Evolutionary conservation across 345 rosid genomes (phyloP).

Genomic region (Lagerstroemia speciosa): DNA sequence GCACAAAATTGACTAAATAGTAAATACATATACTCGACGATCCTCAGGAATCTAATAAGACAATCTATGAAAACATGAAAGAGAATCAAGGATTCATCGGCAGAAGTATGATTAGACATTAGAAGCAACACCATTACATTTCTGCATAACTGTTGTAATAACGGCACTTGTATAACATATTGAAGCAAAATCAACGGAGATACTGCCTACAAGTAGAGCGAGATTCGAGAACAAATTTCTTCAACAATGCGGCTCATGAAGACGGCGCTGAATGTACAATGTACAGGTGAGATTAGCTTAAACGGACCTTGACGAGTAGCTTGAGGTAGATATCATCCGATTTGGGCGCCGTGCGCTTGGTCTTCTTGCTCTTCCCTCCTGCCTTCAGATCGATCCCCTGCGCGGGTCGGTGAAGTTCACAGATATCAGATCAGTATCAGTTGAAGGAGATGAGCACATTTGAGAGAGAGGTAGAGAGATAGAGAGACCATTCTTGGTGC

Average conservation of each 20-base stretch:
- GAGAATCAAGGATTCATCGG: neutral
- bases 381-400: slow-evolving; percentile 73
- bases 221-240: too few relatives aligned
- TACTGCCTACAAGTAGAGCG: too few relatives aligned
- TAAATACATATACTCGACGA: neutral
- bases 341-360: slow-evolving; percentile 59
- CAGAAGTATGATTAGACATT: too few relatives aligned
- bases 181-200: too few relatives aligned
- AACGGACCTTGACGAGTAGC: slow-evolving; percentile 66
- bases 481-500: too few relatives aligned
- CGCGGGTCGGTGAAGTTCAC: too few relatives aligned
- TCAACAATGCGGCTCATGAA: too few relatives aligned
- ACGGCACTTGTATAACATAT: too few relatives aligned
- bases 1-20: neutral
- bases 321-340: slow-evolving; percentile 67
- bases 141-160: too few relatives aligned
- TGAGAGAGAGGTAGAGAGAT: too few relatives aligned
- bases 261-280: neutral
- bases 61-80: neutral
- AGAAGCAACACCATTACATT: too few relatives aligned
- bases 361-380: slow-evolving; percentile 71
- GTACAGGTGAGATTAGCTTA: neutral
- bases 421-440: neutral
- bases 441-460: too few relatives aligned
- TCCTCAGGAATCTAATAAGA: neutral